phyloP scores from a whole-genome alignment of 805 yeast genomes.

The Yamadazyma scolyti region DNA sequence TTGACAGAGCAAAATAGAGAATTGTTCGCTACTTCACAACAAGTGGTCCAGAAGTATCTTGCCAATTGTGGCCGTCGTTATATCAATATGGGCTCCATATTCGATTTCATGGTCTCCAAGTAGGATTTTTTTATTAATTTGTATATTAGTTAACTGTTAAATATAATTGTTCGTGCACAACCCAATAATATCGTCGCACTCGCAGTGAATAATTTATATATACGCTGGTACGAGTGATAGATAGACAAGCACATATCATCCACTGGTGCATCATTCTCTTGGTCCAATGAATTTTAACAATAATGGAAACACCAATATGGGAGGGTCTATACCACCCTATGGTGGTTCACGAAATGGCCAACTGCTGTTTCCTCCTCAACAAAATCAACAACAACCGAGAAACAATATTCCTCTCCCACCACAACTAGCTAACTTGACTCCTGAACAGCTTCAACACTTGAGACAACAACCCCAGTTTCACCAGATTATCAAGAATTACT shows the following conservation, averaged over 20 bases:
- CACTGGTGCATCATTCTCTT: not conserved
- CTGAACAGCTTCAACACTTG: conserved; percentile 41
- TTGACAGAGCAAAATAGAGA: conserved; percentile 76
- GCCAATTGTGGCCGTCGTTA: conserved; percentile 82
- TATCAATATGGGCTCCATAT: conserved; percentile 82
- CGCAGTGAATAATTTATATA: too few species aligned
- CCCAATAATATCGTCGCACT: too few species aligned
- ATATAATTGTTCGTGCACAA: too few species aligned
- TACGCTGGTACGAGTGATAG: too few species aligned
- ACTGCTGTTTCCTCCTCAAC: conserved; percentile 6
- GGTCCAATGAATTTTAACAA: conserved; percentile 12
- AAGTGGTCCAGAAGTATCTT: conserved; percentile 69
- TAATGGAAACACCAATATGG: conserved; percentile 6
- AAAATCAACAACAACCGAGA: conserved; percentile 9
- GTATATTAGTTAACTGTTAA: too few species aligned
- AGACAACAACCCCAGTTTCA: conserved; percentile 42
- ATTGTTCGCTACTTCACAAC: conserved; percentile 48
- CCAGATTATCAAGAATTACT: conserved; percentile 35
- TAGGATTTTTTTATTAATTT: too few species aligned
- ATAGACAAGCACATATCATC: too few species aligned
- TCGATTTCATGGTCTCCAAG: conserved; percentile 60
- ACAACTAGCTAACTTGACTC: conserved; percentile 30
- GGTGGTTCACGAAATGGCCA: conserved; percentile 1
- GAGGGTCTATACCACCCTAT: conserved; percentile 5
- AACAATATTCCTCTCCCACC: conserved; percentile 17